Percentiles rank a stretch among this genome's conserved stretches.
These are phyloP conservation scores for Cornus kousa DNA, from an alignment of 148 eudicot genomes.

Conservation along the genomic window DNA sequence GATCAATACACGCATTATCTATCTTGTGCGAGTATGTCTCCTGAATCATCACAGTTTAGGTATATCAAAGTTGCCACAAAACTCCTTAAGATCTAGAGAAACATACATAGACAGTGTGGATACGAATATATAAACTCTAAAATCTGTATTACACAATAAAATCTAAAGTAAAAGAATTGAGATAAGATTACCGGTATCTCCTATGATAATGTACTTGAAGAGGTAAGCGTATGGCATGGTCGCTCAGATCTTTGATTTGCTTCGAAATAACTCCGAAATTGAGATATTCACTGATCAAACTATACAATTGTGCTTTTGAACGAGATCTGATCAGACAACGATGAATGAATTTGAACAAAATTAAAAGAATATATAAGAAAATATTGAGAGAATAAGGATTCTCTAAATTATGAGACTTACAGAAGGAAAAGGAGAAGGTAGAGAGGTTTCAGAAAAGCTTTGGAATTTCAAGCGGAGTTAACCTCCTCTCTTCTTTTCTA, in stretches of 20 bases:
- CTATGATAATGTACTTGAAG: constrained; percentile 28
- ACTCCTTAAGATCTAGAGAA: not conserved
- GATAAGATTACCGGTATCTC: constrained; percentile 21
- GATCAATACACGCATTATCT: too few species aligned
- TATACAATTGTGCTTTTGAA: not conserved
- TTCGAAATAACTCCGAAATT: not conserved
- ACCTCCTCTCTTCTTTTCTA: not conserved
- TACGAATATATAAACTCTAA: not conserved
- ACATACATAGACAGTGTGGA: not conserved
- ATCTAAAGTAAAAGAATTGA: not conserved
- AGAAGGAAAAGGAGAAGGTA: not conserved
- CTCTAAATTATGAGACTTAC: too few species aligned
- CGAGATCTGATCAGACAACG: too few species aligned
- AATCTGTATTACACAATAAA: not conserved
- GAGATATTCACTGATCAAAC: not conserved
- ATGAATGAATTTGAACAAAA: too few species aligned
- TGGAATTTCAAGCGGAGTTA: not conserved
- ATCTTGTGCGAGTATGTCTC: too few species aligned
- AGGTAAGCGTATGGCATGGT: constrained; percentile 30
- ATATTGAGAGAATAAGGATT: too few species aligned
- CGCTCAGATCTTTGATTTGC: not conserved
- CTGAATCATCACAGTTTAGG: too few species aligned
- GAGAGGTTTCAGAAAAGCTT: not conserved
- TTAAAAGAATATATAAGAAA: too few species aligned
- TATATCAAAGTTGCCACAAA: not conserved